Evolutionary conservation across 331 rosid genomes (phyloP).

Genomic region (Pyrus hybrid): DNA sequence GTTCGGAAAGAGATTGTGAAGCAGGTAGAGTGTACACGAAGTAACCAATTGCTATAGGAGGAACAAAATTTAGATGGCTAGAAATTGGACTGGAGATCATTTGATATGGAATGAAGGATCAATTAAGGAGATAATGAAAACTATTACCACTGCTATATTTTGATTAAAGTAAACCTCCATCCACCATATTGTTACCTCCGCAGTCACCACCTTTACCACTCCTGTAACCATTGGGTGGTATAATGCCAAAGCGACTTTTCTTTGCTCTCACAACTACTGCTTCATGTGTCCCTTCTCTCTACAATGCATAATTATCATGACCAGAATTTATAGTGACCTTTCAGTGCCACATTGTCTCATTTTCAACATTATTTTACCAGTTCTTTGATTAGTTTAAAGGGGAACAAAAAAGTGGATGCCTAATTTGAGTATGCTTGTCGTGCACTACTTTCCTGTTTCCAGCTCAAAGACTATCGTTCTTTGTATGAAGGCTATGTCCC

Average conservation of each 20-base stretch:
- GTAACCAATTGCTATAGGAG: neutral
- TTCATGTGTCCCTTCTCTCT: neutral
- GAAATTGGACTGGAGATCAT: neutral
- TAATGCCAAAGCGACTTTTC: neutral
- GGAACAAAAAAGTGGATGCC: neutral
- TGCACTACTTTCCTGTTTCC: constrained; percentile 31
- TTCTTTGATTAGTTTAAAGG: neutral
- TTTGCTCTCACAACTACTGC: neutral
- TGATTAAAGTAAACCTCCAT: neutral
- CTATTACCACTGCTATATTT: neutral
- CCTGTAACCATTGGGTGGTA: neutral
- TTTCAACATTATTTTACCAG: neutral
- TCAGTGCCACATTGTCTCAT: neutral
- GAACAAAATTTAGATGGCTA: neutral
- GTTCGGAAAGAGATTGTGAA: constrained; percentile 68
- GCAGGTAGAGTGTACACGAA: constrained; percentile 35
- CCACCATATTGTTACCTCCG: neutral
- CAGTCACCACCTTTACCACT: neutral
- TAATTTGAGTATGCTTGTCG: constrained; percentile 25
- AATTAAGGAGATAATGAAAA: neutral
- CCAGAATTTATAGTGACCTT: neutral
- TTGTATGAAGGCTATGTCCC: constrained; percentile 86
- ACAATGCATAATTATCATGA: neutral
- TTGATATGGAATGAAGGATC: neutral
- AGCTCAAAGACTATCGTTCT: constrained; percentile 70